A percentile compares a stretch with the other conserved stretches of the same genome.
Conservation (phyloP, 345 rosid genomes). For the Aegle marmelos region DNA sequence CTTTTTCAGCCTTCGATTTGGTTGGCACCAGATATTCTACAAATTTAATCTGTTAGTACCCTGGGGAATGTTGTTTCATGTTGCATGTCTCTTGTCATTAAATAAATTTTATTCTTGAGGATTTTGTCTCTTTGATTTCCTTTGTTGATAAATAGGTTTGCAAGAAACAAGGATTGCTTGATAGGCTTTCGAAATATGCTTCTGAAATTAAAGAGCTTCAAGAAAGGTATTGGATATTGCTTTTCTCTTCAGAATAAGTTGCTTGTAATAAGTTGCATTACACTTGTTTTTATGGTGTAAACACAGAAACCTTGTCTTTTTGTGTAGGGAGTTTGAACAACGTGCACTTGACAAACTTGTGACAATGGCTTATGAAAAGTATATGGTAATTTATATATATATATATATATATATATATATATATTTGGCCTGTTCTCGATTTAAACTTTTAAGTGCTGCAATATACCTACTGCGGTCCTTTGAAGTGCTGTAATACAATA, state of each 20-base stretch:
- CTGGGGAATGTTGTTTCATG: not conserved
- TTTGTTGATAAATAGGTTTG: slow-evolving; percentile 45
- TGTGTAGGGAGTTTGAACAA: slow-evolving; percentile 65
- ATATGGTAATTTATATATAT: too few relatives aligned
- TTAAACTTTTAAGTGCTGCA: not conserved
- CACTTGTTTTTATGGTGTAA: not conserved
- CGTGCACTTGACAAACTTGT: slow-evolving; percentile 75
- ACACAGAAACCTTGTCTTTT: slow-evolving; percentile 2
- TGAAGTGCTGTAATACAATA: not conserved
- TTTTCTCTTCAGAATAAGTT: slow-evolving; percentile 16
- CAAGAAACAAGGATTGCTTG: slow-evolving; percentile 64
- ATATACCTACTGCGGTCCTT: too few relatives aligned
- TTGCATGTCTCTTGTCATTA: slow-evolving; percentile 11
- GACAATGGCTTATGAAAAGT: slow-evolving; percentile 79
- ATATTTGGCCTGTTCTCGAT: not conserved
- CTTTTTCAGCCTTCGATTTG: not conserved
- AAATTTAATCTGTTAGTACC: slow-evolving; percentile 7
- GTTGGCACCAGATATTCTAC: not conserved
- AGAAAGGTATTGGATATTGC: slow-evolving; percentile 55
- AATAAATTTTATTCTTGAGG: not conserved
- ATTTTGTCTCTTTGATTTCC: not conserved
- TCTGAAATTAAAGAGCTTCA: slow-evolving; percentile 60
- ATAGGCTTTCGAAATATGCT: slow-evolving; percentile 59
- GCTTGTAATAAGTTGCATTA: slow-evolving; percentile 13
- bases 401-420: too few relatives aligned